Base-by-base conservation (phyloP, 73 alveolate genomes). In the Paramecium biaurelia region DNA sequence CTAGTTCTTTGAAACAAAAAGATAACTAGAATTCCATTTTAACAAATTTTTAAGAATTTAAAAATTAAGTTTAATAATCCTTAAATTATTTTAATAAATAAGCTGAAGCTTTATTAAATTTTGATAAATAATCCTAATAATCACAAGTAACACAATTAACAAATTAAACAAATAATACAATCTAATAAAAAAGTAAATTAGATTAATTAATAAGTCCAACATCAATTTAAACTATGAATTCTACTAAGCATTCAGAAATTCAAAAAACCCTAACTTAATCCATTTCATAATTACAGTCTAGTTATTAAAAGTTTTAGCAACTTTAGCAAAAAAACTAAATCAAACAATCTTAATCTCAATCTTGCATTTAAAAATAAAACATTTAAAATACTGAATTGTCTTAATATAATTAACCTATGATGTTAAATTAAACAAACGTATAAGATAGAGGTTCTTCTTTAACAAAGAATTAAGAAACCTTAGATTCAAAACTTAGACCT, bases 121-220 rank as follows among this genome's bases (percentile, higher is more conserved):
- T 43, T 10, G 84, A 72, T 72, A 35, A 34, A 38, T 63, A 26
- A 63, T 35, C 86, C 7, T 72, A 72, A 38, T 35, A 72, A 35
- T 28, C 35, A 2, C 23, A 58, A 42, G 45, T 4, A n/a, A 38
- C 28, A 23, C 24, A 41, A 35, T 21, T 30, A 42, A n/a, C 11
- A 30, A 53, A 53, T 53, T 53, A 53, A 53, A 15, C 68, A 18
- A 53, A 53, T 53, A 53, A 53, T 53, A 53, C 30, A 18, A 53
- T 23, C 84, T 47, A 79, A 47, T 43, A 79, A 26, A 79, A 79
- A 45, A 43, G 56, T 11, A 79, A 79, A 79, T 79, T 79, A 79
- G 90, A 79, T 79, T 79, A 79, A 47, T 41, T 79, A 43, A 79
- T 79, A 20, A 79, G 90, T 45, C 90, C 90, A 43, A 79, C 90